Base-by-base conservation (phyloP, 768 basidiomycete genomes). In the Hortiboletus campestris region DNA sequence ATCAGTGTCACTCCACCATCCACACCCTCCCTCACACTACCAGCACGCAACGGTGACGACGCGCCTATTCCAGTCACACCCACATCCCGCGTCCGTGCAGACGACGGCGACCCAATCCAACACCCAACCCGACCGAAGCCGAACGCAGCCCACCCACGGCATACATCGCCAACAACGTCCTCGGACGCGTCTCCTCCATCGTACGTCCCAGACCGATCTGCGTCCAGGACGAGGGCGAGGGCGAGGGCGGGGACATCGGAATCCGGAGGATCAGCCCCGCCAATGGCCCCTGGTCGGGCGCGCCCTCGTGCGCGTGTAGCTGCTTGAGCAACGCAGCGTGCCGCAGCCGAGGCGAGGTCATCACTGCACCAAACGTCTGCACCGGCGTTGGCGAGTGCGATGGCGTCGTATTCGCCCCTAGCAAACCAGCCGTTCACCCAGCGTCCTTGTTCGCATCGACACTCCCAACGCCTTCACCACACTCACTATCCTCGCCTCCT, bases 341-440 rank as follows among this genome's bases (percentile, higher is more conserved):
- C n/a, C 80, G 75, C 20, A 83, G 65, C 17, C 80, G 75, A 3
- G 86, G 86, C 12, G 78, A 80, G 2, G 86, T 87, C 79, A 90
- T 86, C 38, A 88, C 80, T 34, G 80, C 74, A 13, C 88, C 88
- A 63, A 90, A 90, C 31, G 86, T 89, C n/a, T 80, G 79, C 14
- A 76, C 72, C 49, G 65, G n/a, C 52, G 66, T 40, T 77, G 77
- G 59, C 71, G 81, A 36, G 72, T 69, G 41, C 78, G 75, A 39
- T 4, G 55, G 60, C 6, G 55, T 41, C 74, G 74, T 64, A 1
- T 74, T 63, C 1, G 75, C 56, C 22, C 73, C 65, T 43, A 84
- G 72, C 29, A 88, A 75, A 67, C 81, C 80, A 0, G 83, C 77
- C 8, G 85, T 76, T 70, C 77, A 65, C 17, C 58, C 45, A 1